Evolutionary conservation across 495 filamentous ascomycete species (phyloP).

Genomic region (Neurospora terricola): DNA sequence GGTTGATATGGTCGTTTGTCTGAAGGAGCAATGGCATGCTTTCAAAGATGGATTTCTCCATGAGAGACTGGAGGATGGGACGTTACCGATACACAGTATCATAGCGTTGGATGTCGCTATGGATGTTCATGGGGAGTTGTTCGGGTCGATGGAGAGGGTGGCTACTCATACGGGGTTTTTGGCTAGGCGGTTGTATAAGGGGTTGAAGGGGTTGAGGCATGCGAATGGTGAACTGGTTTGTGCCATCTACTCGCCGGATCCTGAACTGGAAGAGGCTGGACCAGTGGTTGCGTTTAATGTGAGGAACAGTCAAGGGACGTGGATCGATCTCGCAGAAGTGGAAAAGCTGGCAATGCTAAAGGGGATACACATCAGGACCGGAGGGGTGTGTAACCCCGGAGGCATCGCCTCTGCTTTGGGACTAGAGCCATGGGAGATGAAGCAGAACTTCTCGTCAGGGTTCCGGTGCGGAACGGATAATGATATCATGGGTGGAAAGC

Average conservation of each 20-base stretch:
- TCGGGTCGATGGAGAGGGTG: slow-evolving; percentile 57
- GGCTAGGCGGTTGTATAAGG: slow-evolving; percentile 45
- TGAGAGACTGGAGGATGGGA: slow-evolving; percentile 80
- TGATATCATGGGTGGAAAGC: slow-evolving; percentile 72
- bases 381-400: slow-evolving; percentile 85
- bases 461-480: slow-evolving; percentile 70
- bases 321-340: slow-evolving; percentile 72
- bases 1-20: slow-evolving; percentile 63
- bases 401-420: slow-evolving; percentile 61
- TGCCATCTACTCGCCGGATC: slow-evolving; percentile 47
- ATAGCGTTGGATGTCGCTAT: slow-evolving; percentile 69
- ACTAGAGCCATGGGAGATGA: slow-evolving; percentile 69
- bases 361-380: slow-evolving; percentile 72
- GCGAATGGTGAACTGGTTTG: slow-evolving; percentile 58
- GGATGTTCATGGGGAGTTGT: slow-evolving; percentile 53
- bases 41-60: slow-evolving; percentile 64
- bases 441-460: slow-evolving; percentile 62
- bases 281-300: slow-evolving; percentile 82
- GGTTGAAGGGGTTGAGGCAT: slow-evolving; percentile 52
- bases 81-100: slow-evolving; percentile 79
- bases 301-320: slow-evolving; percentile 51
- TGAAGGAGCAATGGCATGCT: slow-evolving; percentile 62
- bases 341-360: slow-evolving; percentile 73
- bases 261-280: slow-evolving; percentile 36
- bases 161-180: slow-evolving; percentile 67